These are phyloP conservation scores for Elsinoe australis DNA, from an alignment of 2,329 filamentous ascomycete genomes.

Conservation along the genomic window DNA sequence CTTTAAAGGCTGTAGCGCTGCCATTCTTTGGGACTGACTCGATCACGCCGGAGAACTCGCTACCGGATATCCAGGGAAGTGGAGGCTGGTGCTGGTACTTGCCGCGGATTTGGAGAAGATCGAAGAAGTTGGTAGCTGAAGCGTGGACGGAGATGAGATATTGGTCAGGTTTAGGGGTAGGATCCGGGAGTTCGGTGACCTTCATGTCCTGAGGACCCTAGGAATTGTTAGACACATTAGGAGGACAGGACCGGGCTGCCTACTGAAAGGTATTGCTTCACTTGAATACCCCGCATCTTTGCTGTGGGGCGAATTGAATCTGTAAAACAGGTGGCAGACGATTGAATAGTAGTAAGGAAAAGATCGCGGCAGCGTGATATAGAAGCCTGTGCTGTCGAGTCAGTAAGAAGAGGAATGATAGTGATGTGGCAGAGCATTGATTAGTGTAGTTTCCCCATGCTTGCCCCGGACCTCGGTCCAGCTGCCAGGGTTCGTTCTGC, in stretches of 20 bases:
- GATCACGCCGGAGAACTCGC: constrained; percentile 78
- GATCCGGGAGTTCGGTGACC: constrained; percentile 67
- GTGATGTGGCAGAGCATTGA: neutral
- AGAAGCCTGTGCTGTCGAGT: too few relatives aligned
- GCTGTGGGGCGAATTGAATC: neutral
- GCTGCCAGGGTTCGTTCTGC: neutral
- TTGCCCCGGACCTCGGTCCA: constrained; percentile 1
- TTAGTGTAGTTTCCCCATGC: constrained; percentile 4
- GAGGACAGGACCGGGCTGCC: neutral
- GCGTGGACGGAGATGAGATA: constrained; percentile 85
- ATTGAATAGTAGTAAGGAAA: too few relatives aligned
- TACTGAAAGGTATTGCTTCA: constrained; percentile 57
- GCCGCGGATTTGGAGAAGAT: constrained; percentile 87
- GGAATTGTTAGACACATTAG: neutral
- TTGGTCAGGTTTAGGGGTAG: constrained; percentile 60
- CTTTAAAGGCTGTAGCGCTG: constrained; percentile 50
- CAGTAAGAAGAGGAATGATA: neutral
- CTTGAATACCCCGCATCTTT: constrained; percentile 67
- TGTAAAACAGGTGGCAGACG: too few relatives aligned
- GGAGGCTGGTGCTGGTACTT: constrained; percentile 91
- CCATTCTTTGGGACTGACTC: constrained; percentile 52
- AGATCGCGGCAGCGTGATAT: too few relatives aligned
- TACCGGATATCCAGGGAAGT: constrained; percentile 79
- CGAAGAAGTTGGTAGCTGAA: constrained; percentile 91
- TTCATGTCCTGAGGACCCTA: constrained; percentile 72